Conservation (phyloP, 169 alveolate genomes). For the Plasmodium fragile region DNA sequence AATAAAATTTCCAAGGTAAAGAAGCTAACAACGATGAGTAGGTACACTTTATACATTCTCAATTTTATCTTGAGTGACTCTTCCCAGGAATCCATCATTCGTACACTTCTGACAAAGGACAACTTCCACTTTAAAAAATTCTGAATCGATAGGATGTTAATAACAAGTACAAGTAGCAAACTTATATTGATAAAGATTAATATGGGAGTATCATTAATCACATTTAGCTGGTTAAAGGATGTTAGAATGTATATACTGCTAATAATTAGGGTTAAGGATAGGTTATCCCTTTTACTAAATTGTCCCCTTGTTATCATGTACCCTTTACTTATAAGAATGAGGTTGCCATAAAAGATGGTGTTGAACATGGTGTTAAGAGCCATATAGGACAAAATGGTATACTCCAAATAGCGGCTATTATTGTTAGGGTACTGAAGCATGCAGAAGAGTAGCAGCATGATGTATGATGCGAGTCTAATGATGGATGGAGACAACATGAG, state of each 20-base stretch:
- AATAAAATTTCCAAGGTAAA: slow-evolving; percentile 40
- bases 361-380: slow-evolving; percentile 65
- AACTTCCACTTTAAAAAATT: slow-evolving; percentile 54
- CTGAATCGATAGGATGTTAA: slow-evolving; percentile 34
- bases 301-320: slow-evolving; percentile 72
- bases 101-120: slow-evolving; percentile 47
- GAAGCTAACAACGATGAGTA: slow-evolving; percentile 11
- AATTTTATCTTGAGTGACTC: slow-evolving; percentile 19
- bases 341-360: slow-evolving; percentile 60
- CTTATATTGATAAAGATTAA: slow-evolving; percentile 17
- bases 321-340: slow-evolving; percentile 68
- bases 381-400: slow-evolving; percentile 45
- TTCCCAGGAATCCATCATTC: slow-evolving; percentile 53
- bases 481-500: slow-evolving; percentile 57
- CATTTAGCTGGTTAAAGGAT: slow-evolving; percentile 39
- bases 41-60: slow-evolving; percentile 48
- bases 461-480: slow-evolving; percentile 36
- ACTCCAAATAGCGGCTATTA: slow-evolving; percentile 28
- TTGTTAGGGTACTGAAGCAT: slow-evolving; percentile 7
- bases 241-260: slow-evolving; percentile 40
- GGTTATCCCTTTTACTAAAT: slow-evolving; percentile 45
- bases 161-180: slow-evolving; percentile 11
- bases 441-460: slow-evolving; percentile 53
- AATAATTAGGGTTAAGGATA: slow-evolving; percentile 39
- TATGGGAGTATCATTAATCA: background rate